Evolutionary conservation across 257 asterid species (phyloP), one percentile per base, ranked within the genome.

Genomic region (Solanum microdontum): DNA sequence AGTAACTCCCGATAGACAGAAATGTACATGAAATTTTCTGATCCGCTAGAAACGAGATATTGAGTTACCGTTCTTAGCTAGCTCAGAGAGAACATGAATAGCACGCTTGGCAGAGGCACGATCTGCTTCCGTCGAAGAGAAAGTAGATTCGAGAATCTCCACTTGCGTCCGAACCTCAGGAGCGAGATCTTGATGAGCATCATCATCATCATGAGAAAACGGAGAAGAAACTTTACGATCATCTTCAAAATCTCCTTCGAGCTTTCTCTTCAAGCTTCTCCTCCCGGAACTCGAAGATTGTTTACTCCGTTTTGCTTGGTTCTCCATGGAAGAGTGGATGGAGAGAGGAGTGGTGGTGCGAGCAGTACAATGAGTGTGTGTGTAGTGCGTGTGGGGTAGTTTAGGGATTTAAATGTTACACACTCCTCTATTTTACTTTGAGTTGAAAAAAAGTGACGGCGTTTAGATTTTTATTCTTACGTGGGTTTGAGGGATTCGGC

Each of bases 261-360:
- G 95, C 88, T 97, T 97, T 66, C 99, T 88, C 94, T 94, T 97
- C 93, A 95, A 92, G 91, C 98, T 95, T 90, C 98, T 87, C 89
- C 95, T 89, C 28, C 89, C 87, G 68, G 92, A 89, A 17, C 84
- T 88, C n/a, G 94, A 89, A 72, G 84, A 91, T 79, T 93, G 92
- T 88, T 93, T 95, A 91, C 89, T 95, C 86, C 96, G 98, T 86
- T 87, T 93, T 87, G 89, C 69, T 15, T 82, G 97, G 93, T 84
- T 91, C 90, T 86, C 88, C 88, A 86, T 86, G 60, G 84, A 69
- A 48, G 84, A 43, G 87, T 12, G 45, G 58, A 45, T 30, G 76
- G 64, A 62, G 13, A 11, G 87, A 14, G 76, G 75, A 68, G 82
- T 39, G n/a, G 40, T 70, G 77, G 75, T 68, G 28, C 24, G 90